Conservation (phyloP, 2,329 filamentous ascomycete genomes). For the Aspergillus sp. region DNA sequence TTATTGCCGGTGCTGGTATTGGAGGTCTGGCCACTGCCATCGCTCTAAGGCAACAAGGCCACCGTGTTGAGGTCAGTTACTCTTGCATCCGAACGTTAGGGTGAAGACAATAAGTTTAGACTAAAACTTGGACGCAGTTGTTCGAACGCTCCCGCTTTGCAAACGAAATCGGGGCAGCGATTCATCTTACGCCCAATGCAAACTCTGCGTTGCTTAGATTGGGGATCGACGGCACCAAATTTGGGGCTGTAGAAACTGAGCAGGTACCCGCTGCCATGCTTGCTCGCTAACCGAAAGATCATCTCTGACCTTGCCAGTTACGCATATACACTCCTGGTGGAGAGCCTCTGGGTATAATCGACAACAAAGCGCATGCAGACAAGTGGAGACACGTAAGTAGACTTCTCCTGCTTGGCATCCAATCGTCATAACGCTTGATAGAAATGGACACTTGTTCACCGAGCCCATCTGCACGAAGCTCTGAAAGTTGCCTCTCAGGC, state of each 20-base stretch:
- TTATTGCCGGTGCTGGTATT: slow-evolving; percentile 39
- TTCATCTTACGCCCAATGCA: slow-evolving; percentile 64
- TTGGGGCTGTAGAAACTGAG: slow-evolving; percentile 42
- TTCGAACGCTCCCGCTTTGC: slow-evolving; percentile 60
- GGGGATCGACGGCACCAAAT: slow-evolving; percentile 44
- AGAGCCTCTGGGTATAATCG: slow-evolving; percentile 32
- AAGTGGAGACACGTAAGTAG: slow-evolving; percentile 35
- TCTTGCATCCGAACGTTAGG: background rate
- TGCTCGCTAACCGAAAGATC: no score
- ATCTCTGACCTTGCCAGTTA: slow-evolving; percentile 23
- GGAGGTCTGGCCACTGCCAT: slow-evolving; percentile 44
- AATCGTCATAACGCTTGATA: slow-evolving; percentile 11
- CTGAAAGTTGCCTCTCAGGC: slow-evolving; percentile 52
- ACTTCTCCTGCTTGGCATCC: background rate
- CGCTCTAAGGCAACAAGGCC: slow-evolving; percentile 55
- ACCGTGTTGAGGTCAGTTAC: slow-evolving; percentile 43
- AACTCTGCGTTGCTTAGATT: slow-evolving; percentile 57
- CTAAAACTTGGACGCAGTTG: slow-evolving; percentile 38
- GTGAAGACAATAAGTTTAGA: no score
- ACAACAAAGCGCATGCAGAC: slow-evolving; percentile 21
- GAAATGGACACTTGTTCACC: slow-evolving; percentile 57
- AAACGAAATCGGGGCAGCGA: slow-evolving; percentile 60
- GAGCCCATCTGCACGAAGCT: slow-evolving; percentile 55
- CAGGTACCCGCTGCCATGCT: slow-evolving; percentile 20
- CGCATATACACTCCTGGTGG: slow-evolving; percentile 44